A percentile compares a stretch with the other conserved stretches of the same genome.
Evolutionary conservation across 2,329 filamentous ascomycete species (phyloP).

Genomic region (Diaporthe australafricana): DNA sequence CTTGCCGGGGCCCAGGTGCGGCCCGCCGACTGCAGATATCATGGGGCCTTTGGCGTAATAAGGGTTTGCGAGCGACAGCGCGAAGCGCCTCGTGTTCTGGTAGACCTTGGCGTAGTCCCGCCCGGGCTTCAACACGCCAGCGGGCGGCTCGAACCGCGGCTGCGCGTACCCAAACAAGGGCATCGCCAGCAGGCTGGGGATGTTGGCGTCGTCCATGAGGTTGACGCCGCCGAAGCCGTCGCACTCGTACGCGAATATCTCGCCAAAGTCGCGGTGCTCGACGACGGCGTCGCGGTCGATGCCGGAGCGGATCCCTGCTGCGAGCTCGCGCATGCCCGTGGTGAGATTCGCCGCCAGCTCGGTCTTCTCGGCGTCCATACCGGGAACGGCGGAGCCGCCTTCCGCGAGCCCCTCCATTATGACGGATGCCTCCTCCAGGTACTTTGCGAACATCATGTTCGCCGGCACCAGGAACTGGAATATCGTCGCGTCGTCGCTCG

Average conservation of each 20-base stretch:
- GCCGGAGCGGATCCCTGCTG: conserved; percentile 72
- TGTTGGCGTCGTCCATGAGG: conserved; percentile 80
- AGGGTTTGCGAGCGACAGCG: conserved; percentile 80
- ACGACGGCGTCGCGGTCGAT: conserved; percentile 80
- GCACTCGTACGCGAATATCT: conserved; percentile 83
- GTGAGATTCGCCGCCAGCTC: conserved; percentile 56
- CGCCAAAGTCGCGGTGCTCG: conserved; percentile 66
- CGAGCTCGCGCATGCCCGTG: conserved; percentile 65
- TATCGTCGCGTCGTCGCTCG: conserved; percentile 85
- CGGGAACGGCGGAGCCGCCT: conserved; percentile 47
- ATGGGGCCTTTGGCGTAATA: conserved; percentile 77
- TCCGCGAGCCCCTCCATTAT: conserved; percentile 60
- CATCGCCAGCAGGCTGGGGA: conserved; percentile 73
- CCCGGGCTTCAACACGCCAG: background rate
- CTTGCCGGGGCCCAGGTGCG: conserved; percentile 70
- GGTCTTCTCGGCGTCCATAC: conserved; percentile 45
- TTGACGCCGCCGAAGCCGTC: conserved; percentile 77
- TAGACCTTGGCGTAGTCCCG: conserved; percentile 73
- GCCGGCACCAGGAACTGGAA: conserved; percentile 83
- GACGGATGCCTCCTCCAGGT: conserved; percentile 62
- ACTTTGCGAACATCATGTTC: conserved; percentile 79
- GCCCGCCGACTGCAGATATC: conserved; percentile 79
- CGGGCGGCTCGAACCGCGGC: conserved; percentile 30
- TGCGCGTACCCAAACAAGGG: conserved; percentile 70
- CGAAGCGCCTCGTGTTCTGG: conserved; percentile 82